These are phyloP conservation scores for Fusarium mexicanum DNA, from an alignment of 2,329 filamentous ascomycete species.

Conservation along the genomic window DNA sequence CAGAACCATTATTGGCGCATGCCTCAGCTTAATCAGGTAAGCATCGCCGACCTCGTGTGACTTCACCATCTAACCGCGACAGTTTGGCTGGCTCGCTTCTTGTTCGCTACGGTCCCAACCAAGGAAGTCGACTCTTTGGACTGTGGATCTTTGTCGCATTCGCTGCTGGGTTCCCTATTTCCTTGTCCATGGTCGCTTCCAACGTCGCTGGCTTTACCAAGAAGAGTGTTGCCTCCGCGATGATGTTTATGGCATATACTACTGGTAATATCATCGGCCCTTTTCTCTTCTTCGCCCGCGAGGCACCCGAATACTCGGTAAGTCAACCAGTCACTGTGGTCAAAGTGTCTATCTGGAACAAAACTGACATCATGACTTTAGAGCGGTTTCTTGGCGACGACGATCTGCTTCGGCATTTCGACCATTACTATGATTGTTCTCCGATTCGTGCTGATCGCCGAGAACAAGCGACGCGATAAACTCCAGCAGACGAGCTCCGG, in stretches of 20 bases:
- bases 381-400: slow-evolving; percentile 37
- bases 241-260: slow-evolving; percentile 40
- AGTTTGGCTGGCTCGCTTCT: slow-evolving; percentile 34
- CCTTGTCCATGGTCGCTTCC: slow-evolving; percentile 33
- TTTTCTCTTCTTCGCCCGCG: slow-evolving; percentile 33
- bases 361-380: background rate
- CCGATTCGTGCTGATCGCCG: slow-evolving; percentile 18
- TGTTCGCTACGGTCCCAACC: slow-evolving; percentile 30
- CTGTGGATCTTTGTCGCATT: slow-evolving; percentile 35
- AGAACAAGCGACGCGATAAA: slow-evolving; percentile 29
- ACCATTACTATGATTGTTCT: slow-evolving; percentile 22
- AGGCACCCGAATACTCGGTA: slow-evolving; percentile 34
- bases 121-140: slow-evolving; percentile 26
- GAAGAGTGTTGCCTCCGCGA: slow-evolving; percentile 35
- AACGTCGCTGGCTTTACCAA: slow-evolving; percentile 39
- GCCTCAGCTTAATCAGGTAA: slow-evolving; percentile 33
- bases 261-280: slow-evolving; percentile 35
- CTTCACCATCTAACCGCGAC: background rate
- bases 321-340: background rate
- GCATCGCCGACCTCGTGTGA: background rate
- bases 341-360: rapidly evolving
- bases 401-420: slow-evolving; percentile 33
- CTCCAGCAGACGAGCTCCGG: background rate
- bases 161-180: slow-evolving; percentile 34
- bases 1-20: slow-evolving; percentile 29